phyloP scores from a whole-genome alignment of 2,329 filamentous ascomycete genomes.

The Diaporthe humulicola region DNA sequence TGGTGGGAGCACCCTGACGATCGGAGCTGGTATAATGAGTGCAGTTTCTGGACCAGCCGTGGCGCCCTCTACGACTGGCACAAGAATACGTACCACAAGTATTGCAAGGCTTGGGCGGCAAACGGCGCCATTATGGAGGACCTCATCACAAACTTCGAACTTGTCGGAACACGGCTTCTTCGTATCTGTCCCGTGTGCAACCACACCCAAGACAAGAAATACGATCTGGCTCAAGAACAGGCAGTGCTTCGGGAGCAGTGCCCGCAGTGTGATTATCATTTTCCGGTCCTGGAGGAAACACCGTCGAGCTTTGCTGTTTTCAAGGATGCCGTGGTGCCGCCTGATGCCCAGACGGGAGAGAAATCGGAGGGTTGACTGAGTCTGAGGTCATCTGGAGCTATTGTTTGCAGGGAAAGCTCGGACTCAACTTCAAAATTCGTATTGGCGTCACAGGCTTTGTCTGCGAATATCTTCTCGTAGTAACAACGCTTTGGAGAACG shows the following conservation, averaged over 20 bases:
- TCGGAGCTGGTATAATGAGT: conserved; percentile 33
- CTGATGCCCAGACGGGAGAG: background rate
- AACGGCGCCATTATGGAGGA: conserved; percentile 35
- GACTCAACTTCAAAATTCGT: too few relatives aligned
- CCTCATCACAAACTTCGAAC: conserved; percentile 32
- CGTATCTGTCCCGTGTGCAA: conserved; percentile 30
- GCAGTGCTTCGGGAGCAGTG: conserved; percentile 31
- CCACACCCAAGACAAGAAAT: conserved; percentile 33
- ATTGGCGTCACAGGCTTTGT: too few relatives aligned
- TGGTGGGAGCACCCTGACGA: conserved; percentile 35
- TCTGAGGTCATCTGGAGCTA: background rate
- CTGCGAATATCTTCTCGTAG: too few relatives aligned
- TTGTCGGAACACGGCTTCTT: conserved; percentile 23
- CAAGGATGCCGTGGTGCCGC: background rate
- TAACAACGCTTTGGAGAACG: too few relatives aligned
- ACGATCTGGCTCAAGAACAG: conserved; percentile 28
- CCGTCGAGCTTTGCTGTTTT: conserved; percentile 6
- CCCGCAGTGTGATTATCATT: conserved; percentile 28
- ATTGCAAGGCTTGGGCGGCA: conserved; percentile 28
- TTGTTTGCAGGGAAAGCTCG: too few relatives aligned
- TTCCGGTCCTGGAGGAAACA: conserved; percentile 10
- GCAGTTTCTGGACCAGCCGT: conserved; percentile 33
- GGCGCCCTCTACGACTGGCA: conserved; percentile 34
- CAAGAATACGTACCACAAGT: conserved; percentile 37
- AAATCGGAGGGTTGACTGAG: background rate